Evolutionary conservation across 2,329 filamentous ascomycete genomes (phyloP).

Genomic region (Pyrenophora graminea): DNA sequence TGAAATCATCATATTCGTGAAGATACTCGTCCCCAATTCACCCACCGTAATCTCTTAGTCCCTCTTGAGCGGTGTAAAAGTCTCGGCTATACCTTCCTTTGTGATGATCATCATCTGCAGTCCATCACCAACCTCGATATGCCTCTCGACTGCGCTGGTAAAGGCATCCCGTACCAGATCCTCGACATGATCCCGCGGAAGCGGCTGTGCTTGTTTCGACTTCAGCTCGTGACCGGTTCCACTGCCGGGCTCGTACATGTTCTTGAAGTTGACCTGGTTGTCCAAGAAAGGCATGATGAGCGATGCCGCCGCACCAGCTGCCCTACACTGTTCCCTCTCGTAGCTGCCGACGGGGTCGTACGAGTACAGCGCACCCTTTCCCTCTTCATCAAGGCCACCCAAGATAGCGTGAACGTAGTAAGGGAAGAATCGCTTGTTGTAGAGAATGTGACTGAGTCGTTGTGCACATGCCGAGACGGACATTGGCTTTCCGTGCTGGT

Average conservation of each 20-base stretch:
- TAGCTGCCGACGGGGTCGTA: constrained; percentile 98
- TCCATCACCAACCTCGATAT: constrained; percentile 97
- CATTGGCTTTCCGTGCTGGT: constrained; percentile 97
- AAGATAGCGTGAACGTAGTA: constrained; percentile 97
- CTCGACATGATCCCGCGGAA: constrained; percentile 76
- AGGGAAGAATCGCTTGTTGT: constrained; percentile 97
- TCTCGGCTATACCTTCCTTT: constrained; percentile 84
- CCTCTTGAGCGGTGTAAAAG: constrained; percentile 77
- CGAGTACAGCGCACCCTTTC: constrained; percentile 90
- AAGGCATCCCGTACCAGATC: constrained; percentile 95
- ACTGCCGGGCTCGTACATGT: constrained; percentile 89
- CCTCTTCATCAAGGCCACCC: constrained; percentile 91
- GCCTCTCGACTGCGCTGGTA: constrained; percentile 95
- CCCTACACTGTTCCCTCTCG: constrained; percentile 93
- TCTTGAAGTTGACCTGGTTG: constrained; percentile 99
- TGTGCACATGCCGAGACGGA: constrained; percentile 92
- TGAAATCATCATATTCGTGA: constrained; percentile 46
- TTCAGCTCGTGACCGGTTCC: constrained; percentile 80
- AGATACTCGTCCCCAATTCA: constrained; percentile 33
- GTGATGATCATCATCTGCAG: constrained; percentile 96
- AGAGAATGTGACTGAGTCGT: constrained; percentile 91
- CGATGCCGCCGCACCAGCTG: constrained; percentile 87
- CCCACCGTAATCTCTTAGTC: constrained; percentile 28
- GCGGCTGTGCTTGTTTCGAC: constrained; percentile 69
- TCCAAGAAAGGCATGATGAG: constrained; percentile 99